Evolutionary conservation across 2,329 filamentous ascomycete species (phyloP).

Genomic region (Boeremia exigua): DNA sequence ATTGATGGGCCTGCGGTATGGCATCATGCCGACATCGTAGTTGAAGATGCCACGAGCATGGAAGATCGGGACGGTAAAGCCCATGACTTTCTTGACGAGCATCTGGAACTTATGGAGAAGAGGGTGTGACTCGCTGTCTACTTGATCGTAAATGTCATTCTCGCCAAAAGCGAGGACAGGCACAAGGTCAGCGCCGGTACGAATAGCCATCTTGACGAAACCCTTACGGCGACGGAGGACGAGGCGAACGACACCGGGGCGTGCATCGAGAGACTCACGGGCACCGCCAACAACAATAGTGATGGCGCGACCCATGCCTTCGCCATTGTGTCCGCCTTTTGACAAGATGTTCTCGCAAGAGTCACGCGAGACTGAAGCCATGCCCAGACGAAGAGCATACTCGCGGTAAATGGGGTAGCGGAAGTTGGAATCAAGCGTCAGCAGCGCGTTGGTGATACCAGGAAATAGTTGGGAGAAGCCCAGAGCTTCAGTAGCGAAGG

Average conservation of each 20-base stretch:
- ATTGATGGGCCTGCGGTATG: constrained; percentile 85
- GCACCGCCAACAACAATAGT: constrained; percentile 96
- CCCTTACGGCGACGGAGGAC: constrained; percentile 86
- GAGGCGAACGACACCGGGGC: constrained; percentile 76
- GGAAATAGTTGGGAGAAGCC: constrained; percentile 89
- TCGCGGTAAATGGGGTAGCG: constrained; percentile 92
- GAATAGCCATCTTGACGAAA: constrained; percentile 91
- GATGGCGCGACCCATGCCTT: constrained; percentile 93
- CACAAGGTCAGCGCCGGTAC: constrained; percentile 90
- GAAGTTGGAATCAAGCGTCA: constrained; percentile 97
- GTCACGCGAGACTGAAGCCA: constrained; percentile 88
- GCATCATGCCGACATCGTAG: constrained; percentile 96
- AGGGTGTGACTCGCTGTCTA: constrained; percentile 78
- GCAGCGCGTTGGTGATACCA: constrained; percentile 89
- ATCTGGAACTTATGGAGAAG: constrained; percentile 82
- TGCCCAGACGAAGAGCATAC: constrained; percentile 86
- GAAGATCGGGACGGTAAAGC: constrained; percentile 90
- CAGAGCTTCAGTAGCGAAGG: constrained; percentile 88
- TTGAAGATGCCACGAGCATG: constrained; percentile 95
- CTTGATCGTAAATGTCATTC: constrained; percentile 93
- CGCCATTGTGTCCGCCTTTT: constrained; percentile 74
- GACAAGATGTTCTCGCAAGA: constrained; percentile 88
- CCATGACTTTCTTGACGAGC: constrained; percentile 81
- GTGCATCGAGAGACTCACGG: constrained; percentile 86
- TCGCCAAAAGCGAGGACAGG: constrained; percentile 93